Base-by-base conservation (phyloP, 768 basidiomycete species). In the Lactifluus rugatus region DNA sequence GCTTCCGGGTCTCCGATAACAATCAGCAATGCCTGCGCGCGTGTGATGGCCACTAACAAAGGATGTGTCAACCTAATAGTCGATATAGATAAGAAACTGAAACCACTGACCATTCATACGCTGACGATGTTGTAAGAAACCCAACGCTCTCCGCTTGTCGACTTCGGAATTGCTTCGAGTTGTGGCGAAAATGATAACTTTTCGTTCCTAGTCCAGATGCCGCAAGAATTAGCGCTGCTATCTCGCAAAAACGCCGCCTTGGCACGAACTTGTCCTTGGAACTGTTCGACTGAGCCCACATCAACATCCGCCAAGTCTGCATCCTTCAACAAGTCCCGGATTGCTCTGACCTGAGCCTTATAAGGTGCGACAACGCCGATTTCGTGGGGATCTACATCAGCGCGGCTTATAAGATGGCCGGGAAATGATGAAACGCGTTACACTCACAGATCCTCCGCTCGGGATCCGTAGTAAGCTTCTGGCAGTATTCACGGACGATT, bases 21-120 rank as follows among this genome's bases (percentile, higher is more conserved):
- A 60, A 85, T 78, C 14, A 87, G 75, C 5, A 86, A 70, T 0
- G 83, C 79, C 66, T 84, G 77, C 0, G 83, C 82, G 13, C 84
- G 81, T 0, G 84, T 87, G 14, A 87, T 69, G 5, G 84, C 82
- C 34, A 87, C 84, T 85, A 52, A 8, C 46, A 26, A 8, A 19
- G 41, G 37, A 6, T 39, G 6, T 17, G 39, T 56, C 19, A 39
- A 48, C 5, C 9, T 21, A 26, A 52, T 13, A 19, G 17, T 19
- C 9, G 23, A 23, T 10, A 25, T 13, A 25, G 4, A 28, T 19
- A 25, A 48, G 25, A 19, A 9, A n/a, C n/a, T n/a, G 32, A n/a
- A 2, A 39, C 5, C 5, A 48, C 37, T 66, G 4, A 73, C 75
- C 75, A 56, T 76, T 76, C 65, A 75, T 71, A 3, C 75, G 73